Evolutionary conservation across 306 rosid genomes (phyloP).

Genomic region (Abrus pulchellus): DNA sequence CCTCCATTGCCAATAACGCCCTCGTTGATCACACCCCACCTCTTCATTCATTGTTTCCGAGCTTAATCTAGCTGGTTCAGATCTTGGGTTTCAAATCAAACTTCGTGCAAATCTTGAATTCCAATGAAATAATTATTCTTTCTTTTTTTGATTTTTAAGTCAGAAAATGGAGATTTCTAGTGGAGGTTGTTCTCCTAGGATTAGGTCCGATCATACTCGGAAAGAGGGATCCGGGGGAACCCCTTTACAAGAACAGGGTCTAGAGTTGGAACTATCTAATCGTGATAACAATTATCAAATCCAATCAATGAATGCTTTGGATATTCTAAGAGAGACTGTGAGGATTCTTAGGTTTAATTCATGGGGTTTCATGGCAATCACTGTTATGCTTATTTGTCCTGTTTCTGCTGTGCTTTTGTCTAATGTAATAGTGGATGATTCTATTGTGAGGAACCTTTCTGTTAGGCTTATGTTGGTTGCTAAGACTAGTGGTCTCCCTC

Average conservation of each 20-base stretch:
- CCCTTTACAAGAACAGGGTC: conserved; percentile 46
- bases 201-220: conserved; percentile 59
- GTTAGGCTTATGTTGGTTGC: conserved; percentile 80
- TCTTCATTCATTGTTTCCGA: conserved; percentile 33
- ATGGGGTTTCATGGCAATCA: conserved; percentile 71
- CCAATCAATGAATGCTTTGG: conserved; percentile 87
- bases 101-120: conserved; percentile 27
- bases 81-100: conserved; percentile 44
- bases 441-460: conserved; percentile 70
- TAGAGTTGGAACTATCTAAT: conserved; percentile 57
- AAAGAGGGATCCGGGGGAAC: conserved; percentile 68
- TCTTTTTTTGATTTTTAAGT: neutral
- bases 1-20: conserved; percentile 24
- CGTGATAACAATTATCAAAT: conserved; percentile 44
- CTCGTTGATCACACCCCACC: conserved; percentile 5
- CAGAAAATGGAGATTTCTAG: conserved; percentile 67
- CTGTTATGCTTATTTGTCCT: conserved; percentile 80
- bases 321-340: conserved; percentile 86
- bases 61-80: conserved; percentile 46
- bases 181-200: conserved; percentile 64
- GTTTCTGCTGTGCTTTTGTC: conserved; percentile 82
- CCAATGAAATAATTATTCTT: conserved; percentile 38
- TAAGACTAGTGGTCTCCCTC: conserved; percentile 85
- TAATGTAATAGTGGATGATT: conserved; percentile 70
- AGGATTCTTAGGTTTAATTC: conserved; percentile 87